A percentile compares a stretch with the other conserved stretches of the same genome.
phyloP scores from a whole-genome alignment of 176 grass and related monocot species.

The Rhynchospora tenuis region DNA sequence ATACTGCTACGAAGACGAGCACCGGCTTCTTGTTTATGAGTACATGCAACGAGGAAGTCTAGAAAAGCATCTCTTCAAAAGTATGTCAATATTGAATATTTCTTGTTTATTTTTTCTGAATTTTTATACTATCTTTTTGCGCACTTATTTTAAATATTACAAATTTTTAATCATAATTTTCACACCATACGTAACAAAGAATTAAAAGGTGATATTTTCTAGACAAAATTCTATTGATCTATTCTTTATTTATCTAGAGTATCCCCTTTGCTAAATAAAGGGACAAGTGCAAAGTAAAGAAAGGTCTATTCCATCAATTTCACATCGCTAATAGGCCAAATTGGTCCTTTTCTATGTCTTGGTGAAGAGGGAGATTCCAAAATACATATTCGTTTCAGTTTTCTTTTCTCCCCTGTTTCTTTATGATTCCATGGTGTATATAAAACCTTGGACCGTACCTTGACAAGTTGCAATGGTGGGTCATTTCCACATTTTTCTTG shows the following conservation, averaged over 20 bases:
- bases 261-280: background rate
- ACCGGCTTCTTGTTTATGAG: conserved; percentile 65
- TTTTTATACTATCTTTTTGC: background rate
- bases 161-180: background rate
- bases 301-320: conserved; percentile 7
- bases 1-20: conserved; percentile 65
- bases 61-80: conserved; percentile 73
- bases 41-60: conserved; percentile 57
- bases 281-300: background rate
- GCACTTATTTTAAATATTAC: background rate
- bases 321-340: background rate
- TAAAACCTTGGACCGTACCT: background rate
- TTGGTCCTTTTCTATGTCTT: conserved; percentile 7
- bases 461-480: background rate
- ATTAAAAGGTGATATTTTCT: background rate
- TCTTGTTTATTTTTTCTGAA: background rate
- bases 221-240: background rate
- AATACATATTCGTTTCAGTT: background rate
- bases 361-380: conserved; percentile 24
- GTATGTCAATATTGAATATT: conserved; percentile 27
- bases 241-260: background rate
- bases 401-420: conserved; percentile 6
- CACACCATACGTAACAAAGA: background rate
- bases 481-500: conserved; percentile 2
- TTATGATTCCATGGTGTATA: background rate